Percentiles rank a stretch among this genome's conserved stretches.
phyloP scores from a whole-genome alignment of 169 alveolate species.

The Cytauxzoon felis region DNA sequence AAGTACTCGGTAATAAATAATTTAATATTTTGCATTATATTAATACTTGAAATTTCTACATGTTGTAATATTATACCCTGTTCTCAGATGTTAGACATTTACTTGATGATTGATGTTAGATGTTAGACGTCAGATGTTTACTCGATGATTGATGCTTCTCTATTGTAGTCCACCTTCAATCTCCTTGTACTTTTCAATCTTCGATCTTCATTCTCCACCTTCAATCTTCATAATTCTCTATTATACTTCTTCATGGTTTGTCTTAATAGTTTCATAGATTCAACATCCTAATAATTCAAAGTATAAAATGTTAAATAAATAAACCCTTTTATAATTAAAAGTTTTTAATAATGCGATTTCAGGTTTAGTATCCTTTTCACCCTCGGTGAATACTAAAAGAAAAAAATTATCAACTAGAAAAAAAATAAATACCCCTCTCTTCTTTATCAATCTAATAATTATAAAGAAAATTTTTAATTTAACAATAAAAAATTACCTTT shows the following conservation, averaged over 20 bases:
- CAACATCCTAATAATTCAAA: conserved; percentile 48
- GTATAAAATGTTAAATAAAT: neutral
- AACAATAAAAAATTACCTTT: conserved; percentile 27
- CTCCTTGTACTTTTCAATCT: too few relatives aligned
- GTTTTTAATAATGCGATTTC: conserved; percentile 81
- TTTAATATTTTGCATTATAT: neutral
- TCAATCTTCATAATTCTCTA: conserved; percentile 61
- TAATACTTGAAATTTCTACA: neutral
- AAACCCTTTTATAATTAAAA: conserved; percentile 72
- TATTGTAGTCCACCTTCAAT: too few relatives aligned
- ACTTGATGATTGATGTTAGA: too few relatives aligned
- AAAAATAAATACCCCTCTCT: conserved; percentile 45
- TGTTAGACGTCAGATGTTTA: too few relatives aligned
- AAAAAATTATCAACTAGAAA: neutral
- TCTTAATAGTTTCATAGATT: conserved; percentile 65
- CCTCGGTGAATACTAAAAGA: conserved; percentile 47
- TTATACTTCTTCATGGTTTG: conserved; percentile 74
- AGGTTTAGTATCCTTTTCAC: conserved; percentile 80
- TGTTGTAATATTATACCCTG: too few relatives aligned
- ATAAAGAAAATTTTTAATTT: neutral
- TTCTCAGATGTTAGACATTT: too few relatives aligned
- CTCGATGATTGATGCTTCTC: too few relatives aligned
- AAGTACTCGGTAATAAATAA: conserved; percentile 50
- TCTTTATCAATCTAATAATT: conserved; percentile 16
- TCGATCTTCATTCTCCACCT: too few relatives aligned